These are phyloP conservation scores for Elsinoe perseae DNA, from an alignment of 2,329 filamentous ascomycete genomes.

Conservation along the genomic window DNA sequence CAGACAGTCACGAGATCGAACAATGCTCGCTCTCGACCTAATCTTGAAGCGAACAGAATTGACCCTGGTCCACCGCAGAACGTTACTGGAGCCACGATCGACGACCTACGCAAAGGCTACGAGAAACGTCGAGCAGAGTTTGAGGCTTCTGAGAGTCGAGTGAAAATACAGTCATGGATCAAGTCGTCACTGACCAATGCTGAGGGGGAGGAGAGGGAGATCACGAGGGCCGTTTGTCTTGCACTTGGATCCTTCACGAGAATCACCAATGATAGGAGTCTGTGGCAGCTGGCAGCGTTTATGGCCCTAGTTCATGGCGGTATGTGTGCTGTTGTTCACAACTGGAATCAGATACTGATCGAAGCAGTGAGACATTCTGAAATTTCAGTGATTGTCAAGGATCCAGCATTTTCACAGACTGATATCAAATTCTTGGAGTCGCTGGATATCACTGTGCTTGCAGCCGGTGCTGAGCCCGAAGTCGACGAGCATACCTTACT, in stretches of 20 bases:
- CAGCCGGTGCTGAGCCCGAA: slow-evolving; percentile 16
- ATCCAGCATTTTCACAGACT: slow-evolving; percentile 26
- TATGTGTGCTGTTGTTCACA: background rate
- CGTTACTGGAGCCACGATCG: slow-evolving; percentile 8
- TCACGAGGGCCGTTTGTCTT: slow-evolving; percentile 27
- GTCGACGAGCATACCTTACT: slow-evolving; percentile 13
- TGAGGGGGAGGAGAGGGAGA: slow-evolving; percentile 16
- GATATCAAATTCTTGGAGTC: slow-evolving; percentile 25
- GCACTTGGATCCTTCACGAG: slow-evolving; percentile 22
- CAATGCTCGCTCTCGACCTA: background rate
- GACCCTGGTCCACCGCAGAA: slow-evolving; percentile 8
- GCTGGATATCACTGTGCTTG: slow-evolving; percentile 19
- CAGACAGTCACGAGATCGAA: slow-evolving; percentile 9
- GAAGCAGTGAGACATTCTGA: background rate
- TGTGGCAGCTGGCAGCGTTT: slow-evolving; percentile 29
- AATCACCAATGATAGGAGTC: slow-evolving; percentile 24
- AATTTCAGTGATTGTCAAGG: slow-evolving; percentile 23
- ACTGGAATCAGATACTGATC: background rate
- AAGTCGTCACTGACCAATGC: background rate
- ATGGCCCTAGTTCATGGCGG: slow-evolving; percentile 23
- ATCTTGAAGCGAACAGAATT: background rate
- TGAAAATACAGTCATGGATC: slow-evolving; percentile 7
- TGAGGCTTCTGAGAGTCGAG: background rate
- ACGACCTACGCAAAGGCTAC: slow-evolving; percentile 15
- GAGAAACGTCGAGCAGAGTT: slow-evolving; percentile 11